A percentile compares a stretch with the other conserved stretches of the same genome.
Conservation (phyloP, 768 basidiomycete species). For the Pleurotus pulmonarius region DNA sequence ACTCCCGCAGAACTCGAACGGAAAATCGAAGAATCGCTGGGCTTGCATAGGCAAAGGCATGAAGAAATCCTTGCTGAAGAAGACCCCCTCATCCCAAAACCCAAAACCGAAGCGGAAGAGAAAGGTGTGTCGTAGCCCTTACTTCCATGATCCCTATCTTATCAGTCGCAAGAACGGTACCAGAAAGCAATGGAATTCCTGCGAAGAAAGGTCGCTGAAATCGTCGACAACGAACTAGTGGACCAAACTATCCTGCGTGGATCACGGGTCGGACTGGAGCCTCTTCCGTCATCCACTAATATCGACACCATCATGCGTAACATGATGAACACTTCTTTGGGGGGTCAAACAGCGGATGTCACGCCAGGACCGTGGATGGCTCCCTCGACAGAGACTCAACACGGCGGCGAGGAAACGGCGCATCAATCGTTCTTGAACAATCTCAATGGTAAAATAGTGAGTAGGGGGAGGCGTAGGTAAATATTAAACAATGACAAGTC, state of each 20-base stretch:
- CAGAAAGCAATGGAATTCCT: constrained; percentile 34
- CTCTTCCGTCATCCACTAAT: constrained; percentile 38
- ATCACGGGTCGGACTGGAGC: constrained; percentile 40
- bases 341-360: constrained; percentile 14
- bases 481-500: neutral
- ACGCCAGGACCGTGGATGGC: constrained; percentile 33
- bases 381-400: constrained; percentile 15
- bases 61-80: constrained; percentile 39
- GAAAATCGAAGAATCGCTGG: constrained; percentile 38
- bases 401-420: constrained; percentile 7
- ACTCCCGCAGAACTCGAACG: constrained; percentile 34
- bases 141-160: neutral
- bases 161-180: constrained; percentile 20
- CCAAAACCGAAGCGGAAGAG: constrained; percentile 25
- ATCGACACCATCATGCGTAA: constrained; percentile 48
- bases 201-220: constrained; percentile 29
- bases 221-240: constrained; percentile 47
- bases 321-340: constrained; percentile 41
- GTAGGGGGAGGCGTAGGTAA: constrained; percentile 19
- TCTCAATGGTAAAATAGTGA: neutral
- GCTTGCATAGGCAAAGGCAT: constrained; percentile 27
- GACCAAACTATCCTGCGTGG: constrained; percentile 44
- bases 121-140: constrained; percentile 27
- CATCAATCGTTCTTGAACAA: too few relatives aligned
- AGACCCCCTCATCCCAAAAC: constrained; percentile 33